Evolutionary conservation across 257 asterid species (phyloP).

Genomic region (Apocynum venetum): DNA sequence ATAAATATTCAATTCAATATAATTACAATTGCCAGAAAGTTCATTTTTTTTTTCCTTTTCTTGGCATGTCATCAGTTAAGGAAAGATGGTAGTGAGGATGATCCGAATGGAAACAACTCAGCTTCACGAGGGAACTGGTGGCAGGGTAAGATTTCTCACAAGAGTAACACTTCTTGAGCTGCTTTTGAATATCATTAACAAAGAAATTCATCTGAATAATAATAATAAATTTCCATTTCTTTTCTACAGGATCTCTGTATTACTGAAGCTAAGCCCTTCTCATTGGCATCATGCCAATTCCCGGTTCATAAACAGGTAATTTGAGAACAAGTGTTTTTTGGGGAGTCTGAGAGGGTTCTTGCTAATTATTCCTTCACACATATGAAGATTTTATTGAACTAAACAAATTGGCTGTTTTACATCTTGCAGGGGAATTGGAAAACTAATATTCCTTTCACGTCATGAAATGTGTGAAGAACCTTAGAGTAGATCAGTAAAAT

Average conservation of each 20-base stretch:
- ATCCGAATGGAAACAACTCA: constrained; percentile 45
- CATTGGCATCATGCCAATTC: not conserved
- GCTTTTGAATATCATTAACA: not conserved
- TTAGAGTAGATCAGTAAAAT: not conserved
- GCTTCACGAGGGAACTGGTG: constrained; percentile 94
- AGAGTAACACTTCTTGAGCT: not conserved
- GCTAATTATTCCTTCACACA: too few relatives aligned
- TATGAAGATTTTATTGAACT: not conserved
- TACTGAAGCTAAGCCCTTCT: constrained; percentile 27
- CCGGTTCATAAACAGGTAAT: constrained; percentile 8
- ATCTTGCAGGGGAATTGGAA: not conserved
- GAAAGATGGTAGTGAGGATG: constrained; percentile 47
- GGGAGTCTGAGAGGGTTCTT: not conserved
- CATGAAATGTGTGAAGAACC: constrained; percentile 16
- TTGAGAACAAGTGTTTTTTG: too few relatives aligned
- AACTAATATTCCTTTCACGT: constrained; percentile 8
- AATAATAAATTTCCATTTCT: not conserved
- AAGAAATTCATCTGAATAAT: not conserved
- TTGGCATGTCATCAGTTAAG: constrained; percentile 30
- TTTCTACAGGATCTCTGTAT: constrained; percentile 64
- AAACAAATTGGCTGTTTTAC: not conserved
- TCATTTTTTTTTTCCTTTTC: not conserved
- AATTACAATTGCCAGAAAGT: too few relatives aligned
- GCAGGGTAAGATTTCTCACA: constrained; percentile 47
- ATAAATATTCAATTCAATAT: too few relatives aligned